Conservation (phyloP, 192 early-diverging fungal genomes). For the Podila verticillata region DNA sequence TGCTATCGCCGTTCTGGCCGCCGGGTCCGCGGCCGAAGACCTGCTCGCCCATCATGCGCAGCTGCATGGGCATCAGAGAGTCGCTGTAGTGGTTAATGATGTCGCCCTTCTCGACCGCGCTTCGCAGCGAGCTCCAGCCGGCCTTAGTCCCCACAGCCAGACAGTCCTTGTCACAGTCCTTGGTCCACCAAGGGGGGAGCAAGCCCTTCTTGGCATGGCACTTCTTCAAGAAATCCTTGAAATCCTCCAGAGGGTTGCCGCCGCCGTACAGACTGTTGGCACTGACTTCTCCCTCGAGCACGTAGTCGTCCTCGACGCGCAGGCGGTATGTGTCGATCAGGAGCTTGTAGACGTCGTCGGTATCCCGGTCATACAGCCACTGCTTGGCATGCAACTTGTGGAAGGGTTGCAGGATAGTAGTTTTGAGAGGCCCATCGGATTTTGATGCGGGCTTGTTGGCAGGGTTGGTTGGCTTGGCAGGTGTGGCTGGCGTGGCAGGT, state of each 20-base stretch:
- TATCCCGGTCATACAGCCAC: constrained; percentile 10
- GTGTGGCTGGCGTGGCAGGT: neutral
- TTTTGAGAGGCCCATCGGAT: neutral
- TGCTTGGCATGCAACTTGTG: neutral
- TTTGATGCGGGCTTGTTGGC: neutral
- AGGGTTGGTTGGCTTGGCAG: neutral
- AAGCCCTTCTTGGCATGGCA: neutral
- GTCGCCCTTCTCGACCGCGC: neutral
- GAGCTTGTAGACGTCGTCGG: constrained; percentile 6
- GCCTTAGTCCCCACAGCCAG: neutral
- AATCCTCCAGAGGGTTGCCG: neutral
- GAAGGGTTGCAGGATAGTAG: constrained; percentile 5
- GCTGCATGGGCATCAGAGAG: constrained; percentile 1
- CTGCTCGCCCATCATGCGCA: constrained; percentile 1
- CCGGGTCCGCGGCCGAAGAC: neutral
- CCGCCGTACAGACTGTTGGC: neutral
- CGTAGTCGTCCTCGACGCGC: constrained; percentile 6
- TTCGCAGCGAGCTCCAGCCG: neutral
- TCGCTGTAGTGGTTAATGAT: neutral
- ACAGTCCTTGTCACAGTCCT: neutral
- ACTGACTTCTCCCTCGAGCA: neutral
- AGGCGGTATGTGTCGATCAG: constrained; percentile 9
- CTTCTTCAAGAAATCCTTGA: constrained; percentile 1
- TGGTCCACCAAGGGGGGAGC: constrained; percentile 8
- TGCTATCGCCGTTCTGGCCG: neutral